A percentile compares a stretch with the other conserved stretches of the same genome.
These are phyloP conservation scores for Zygotorulaspora mrakii DNA, from an alignment of 1,139 yeast species.

Conservation along the genomic window DNA sequence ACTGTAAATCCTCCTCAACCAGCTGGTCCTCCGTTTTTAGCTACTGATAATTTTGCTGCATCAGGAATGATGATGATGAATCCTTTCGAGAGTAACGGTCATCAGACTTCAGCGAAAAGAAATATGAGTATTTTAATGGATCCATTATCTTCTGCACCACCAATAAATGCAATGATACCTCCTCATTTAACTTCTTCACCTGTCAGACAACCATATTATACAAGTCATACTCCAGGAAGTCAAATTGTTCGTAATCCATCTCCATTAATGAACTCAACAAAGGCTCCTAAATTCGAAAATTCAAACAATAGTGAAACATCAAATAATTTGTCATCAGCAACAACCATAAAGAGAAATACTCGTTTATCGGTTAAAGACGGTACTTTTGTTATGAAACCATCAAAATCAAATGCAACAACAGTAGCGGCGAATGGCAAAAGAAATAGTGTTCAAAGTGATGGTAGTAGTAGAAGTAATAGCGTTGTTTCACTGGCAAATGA, in stretches of 20 bases:
- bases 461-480: conserved; percentile 9
- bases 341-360: conserved; percentile 6
- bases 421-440: conserved; percentile 9
- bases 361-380: conserved; percentile 10
- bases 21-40: conserved; percentile 6
- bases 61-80: conserved; percentile 25
- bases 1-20: conserved; percentile 1
- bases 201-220: conserved; percentile 8
- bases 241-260: conserved; percentile 14
- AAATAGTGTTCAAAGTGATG: conserved; percentile 12
- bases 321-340: background rate
- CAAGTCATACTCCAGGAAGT: conserved; percentile 9
- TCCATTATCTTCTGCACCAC: conserved; percentile 36
- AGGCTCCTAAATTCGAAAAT: conserved; percentile 9
- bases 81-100: conserved; percentile 33
- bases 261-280: conserved; percentile 9
- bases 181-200: conserved; percentile 4
- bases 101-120: conserved; percentile 31
- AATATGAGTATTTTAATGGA: conserved; percentile 38
- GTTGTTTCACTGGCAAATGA: conserved; percentile 5
- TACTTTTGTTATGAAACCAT: conserved; percentile 9
- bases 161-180: conserved; percentile 2
- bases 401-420: conserved; percentile 2
- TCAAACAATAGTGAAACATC: background rate
- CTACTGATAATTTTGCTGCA: conserved; percentile 15